Conservation (phyloP, 139 green algal genomes). For the Edaphochlamys debaryana region DNA sequence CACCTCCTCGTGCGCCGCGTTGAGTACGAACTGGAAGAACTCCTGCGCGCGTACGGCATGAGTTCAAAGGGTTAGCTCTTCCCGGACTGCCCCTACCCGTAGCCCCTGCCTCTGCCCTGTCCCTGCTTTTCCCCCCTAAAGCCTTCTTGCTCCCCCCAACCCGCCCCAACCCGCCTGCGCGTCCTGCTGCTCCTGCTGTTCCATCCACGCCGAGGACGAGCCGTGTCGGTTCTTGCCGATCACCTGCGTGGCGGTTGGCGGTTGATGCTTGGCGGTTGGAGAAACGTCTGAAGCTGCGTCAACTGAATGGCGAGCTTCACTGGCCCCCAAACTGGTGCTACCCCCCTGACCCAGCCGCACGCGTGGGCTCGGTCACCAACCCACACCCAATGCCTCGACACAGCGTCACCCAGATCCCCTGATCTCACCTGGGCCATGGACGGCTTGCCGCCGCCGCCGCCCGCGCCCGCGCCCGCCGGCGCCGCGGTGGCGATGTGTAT, state of each 20-base stretch:
- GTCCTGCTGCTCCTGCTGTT: conserved; percentile 82
- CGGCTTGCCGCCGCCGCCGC: conserved; percentile 16
- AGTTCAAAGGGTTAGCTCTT: no score
- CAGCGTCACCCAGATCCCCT: no score
- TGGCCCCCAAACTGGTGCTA: no score
- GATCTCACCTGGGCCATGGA: conserved; percentile 53
- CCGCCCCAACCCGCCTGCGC: conserved; percentile 51
- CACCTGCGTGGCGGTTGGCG: neutral
- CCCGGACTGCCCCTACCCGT: no score
- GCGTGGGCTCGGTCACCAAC: neutral
- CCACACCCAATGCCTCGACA: neutral
- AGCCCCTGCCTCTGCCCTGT: no score
- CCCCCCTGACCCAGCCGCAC: no score
- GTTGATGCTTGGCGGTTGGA: no score
- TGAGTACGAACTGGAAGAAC: conserved; percentile 83
- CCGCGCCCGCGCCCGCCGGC: conserved; percentile 10
- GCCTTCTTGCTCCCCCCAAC: neutral
- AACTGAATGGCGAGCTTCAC: no score
- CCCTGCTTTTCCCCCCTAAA: neutral
- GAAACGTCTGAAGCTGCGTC: no score
- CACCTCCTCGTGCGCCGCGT: conserved; percentile 79
- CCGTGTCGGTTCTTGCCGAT: neutral
- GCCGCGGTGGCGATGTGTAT: conserved; percentile 15
- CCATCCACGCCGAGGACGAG: neutral
- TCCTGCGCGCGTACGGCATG: no score